phyloP scores from a whole-genome alignment of 306 rosid species.

The Lupinus albus region DNA sequence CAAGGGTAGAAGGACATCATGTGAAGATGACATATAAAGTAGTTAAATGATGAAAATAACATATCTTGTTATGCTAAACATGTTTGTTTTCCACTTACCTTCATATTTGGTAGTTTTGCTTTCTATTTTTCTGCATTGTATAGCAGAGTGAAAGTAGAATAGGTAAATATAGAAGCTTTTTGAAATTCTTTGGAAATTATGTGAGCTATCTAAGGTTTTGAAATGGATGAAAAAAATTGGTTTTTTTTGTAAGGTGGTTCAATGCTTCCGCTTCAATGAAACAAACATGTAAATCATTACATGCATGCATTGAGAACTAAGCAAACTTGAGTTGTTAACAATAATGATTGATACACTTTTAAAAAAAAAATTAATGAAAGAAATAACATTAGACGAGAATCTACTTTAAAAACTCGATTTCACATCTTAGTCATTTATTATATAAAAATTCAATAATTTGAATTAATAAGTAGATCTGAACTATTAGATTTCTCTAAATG shows the following conservation, averaged over 20 bases:
- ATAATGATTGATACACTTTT: too few species aligned
- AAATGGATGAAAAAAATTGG: conserved; percentile 33
- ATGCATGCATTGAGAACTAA: conserved; percentile 37
- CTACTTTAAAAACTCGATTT: too few species aligned
- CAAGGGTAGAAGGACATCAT: conserved; percentile 55
- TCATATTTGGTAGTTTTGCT: conserved; percentile 40
- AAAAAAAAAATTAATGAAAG: too few species aligned
- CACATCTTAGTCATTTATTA: too few species aligned
- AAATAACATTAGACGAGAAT: too few species aligned
- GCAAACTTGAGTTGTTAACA: conserved; percentile 19
- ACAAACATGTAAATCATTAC: conserved; percentile 7
- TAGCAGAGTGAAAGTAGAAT: conserved; percentile 55
- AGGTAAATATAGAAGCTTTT: conserved; percentile 45
- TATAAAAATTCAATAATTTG: too few species aligned
- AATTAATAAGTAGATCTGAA: too few species aligned
- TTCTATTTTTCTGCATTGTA: conserved; percentile 51
- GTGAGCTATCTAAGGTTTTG: conserved; percentile 36
- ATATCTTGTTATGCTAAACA: conserved; percentile 39
- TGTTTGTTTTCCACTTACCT: conserved; percentile 24
- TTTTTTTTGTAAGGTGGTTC: conserved; percentile 40
- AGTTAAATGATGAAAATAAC: conserved; percentile 33
- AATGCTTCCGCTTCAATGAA: conserved; percentile 3
- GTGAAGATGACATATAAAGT: conserved; percentile 56
- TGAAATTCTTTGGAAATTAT: conserved; percentile 53
- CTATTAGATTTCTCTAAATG: too few species aligned